These are phyloP conservation scores for Pseudopyricularia javanii DNA, from an alignment of 2,329 filamentous ascomycete genomes.

Conservation along the genomic window DNA sequence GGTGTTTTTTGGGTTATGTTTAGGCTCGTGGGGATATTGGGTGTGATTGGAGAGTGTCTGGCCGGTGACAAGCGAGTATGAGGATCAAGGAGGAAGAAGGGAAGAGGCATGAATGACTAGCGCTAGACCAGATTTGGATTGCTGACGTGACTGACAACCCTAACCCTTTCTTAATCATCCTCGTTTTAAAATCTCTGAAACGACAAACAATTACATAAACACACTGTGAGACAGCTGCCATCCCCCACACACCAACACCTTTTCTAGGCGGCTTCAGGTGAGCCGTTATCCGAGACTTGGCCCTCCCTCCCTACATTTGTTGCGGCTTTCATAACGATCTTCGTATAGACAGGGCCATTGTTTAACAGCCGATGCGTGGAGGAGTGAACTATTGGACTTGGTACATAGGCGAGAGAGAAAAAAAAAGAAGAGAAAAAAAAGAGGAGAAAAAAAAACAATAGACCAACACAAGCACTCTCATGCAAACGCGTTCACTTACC, in stretches of 20 bases:
- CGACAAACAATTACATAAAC: not conserved
- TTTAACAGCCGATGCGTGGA: no score
- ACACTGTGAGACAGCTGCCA: not conserved
- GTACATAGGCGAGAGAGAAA: slow-evolving; percentile 36
- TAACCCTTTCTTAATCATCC: not conserved
- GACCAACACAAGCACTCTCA: not conserved
- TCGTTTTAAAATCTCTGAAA: no score
- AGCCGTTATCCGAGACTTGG: not conserved
- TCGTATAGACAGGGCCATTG: no score
- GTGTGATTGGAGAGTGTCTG: no score
- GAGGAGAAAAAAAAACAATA: not conserved
- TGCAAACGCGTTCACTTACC: no score
- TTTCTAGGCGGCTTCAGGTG: not conserved
- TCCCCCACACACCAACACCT: not conserved
- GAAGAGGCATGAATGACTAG: no score
- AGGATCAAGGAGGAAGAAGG: no score
- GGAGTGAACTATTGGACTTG: no score
- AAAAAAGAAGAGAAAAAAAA: slow-evolving; percentile 31
- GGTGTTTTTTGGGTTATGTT: not conserved
- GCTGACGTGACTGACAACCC: no score
- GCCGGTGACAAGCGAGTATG: no score
- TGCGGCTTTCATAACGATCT: not conserved
- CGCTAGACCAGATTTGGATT: no score
- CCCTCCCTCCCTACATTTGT: not conserved
- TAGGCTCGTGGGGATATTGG: not conserved